These are phyloP conservation scores for Urtica urens DNA, from an alignment of 306 rosid genomes.

Conservation along the genomic window DNA sequence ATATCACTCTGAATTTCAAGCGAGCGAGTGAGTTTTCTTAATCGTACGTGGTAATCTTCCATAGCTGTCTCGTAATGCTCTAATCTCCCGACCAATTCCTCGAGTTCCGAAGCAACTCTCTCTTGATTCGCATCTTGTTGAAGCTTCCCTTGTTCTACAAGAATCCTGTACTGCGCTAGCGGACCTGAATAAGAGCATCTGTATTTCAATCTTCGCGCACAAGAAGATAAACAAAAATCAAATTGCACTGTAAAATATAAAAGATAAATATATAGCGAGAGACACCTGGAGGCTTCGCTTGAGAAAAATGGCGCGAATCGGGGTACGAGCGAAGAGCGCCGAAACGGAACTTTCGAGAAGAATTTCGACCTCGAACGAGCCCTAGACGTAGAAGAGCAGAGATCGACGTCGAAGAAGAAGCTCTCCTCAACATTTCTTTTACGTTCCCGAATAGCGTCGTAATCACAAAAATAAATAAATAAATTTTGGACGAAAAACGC, in stretches of 20 bases:
- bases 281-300: conserved; percentile 31
- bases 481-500: too few relatives aligned
- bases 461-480: too few relatives aligned
- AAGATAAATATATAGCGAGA: background rate
- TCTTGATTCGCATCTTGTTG: conserved; percentile 77
- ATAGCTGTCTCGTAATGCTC: conserved; percentile 77
- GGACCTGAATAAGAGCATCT: conserved; percentile 43
- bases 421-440: conserved; percentile 27
- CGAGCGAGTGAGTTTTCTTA: background rate
- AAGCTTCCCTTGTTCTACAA: conserved; percentile 72
- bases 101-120: conserved; percentile 56
- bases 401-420: conserved; percentile 18
- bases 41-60: conserved; percentile 71
- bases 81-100: conserved; percentile 69
- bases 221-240: too few relatives aligned
- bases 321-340: conserved; percentile 34
- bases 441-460: background rate
- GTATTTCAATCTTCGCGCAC: too few relatives aligned
- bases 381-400: conserved; percentile 22
- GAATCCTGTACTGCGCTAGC: conserved; percentile 41
- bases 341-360: conserved; percentile 14
- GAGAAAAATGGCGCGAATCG: conserved; percentile 21
- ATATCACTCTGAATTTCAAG: too few relatives aligned
- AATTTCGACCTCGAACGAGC: conserved; percentile 17
- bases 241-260: background rate